Conservation (phyloP, 768 basidiomycete genomes). For the Psilocybe cyanescens region DNA sequence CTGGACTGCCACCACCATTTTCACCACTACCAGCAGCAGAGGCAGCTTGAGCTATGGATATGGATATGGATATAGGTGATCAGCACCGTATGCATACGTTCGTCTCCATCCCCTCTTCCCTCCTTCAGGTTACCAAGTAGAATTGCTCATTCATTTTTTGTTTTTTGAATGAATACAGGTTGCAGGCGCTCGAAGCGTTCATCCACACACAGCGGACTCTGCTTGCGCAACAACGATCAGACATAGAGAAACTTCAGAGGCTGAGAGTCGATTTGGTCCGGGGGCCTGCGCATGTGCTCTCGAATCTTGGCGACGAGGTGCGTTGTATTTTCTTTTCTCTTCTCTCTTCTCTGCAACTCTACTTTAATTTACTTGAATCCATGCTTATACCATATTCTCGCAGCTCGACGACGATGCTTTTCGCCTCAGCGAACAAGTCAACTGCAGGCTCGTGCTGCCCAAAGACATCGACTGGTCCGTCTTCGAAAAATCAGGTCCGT, state of each 20-base stretch:
- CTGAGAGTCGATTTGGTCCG: slow-evolving; percentile 24
- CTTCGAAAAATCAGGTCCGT: slow-evolving; percentile 59
- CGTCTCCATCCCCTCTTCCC: no score
- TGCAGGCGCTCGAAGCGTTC: slow-evolving; percentile 70
- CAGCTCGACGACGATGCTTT: slow-evolving; percentile 36
- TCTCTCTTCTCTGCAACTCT: neutral
- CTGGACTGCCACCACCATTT: no score
- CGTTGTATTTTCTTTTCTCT: neutral
- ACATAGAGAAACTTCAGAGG: slow-evolving; percentile 58
- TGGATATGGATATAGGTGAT: slow-evolving; percentile 5
- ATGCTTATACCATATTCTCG: neutral
- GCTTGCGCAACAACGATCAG: slow-evolving; percentile 62
- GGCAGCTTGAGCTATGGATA: slow-evolving; percentile 32
- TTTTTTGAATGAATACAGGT: slow-evolving; percentile 31
- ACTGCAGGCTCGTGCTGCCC: slow-evolving; percentile 47
- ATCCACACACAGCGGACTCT: slow-evolving; percentile 63
- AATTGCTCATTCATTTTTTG: slow-evolving; percentile 2
- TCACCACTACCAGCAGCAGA: no score
- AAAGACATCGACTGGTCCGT: slow-evolving; percentile 64
- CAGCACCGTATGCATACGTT: slow-evolving; percentile 40
- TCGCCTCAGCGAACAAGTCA: slow-evolving; percentile 48
- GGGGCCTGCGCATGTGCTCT: slow-evolving; percentile 12
- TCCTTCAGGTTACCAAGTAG: no score
- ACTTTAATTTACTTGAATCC: neutral
- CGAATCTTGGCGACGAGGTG: slow-evolving; percentile 37